These are phyloP conservation scores for Trichoderma polysporum DNA, from an alignment of 2,329 filamentous ascomycete species.

Conservation along the genomic window DNA sequence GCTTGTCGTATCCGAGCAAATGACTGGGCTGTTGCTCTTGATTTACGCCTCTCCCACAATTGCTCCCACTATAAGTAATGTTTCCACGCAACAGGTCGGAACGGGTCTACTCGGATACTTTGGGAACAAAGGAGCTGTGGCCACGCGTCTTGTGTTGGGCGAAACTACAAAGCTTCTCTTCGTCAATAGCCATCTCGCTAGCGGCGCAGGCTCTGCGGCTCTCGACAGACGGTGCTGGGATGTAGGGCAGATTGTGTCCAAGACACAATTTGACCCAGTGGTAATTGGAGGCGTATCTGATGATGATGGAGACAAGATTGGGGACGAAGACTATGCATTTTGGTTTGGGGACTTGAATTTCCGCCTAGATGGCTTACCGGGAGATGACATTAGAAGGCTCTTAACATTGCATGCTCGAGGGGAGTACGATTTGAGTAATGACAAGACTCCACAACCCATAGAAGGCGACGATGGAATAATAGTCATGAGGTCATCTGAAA, in stretches of 20 bases:
- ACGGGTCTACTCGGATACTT: slow-evolving; percentile 91
- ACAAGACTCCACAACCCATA: slow-evolving; percentile 37
- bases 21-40: slow-evolving; percentile 80
- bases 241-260: slow-evolving; percentile 70
- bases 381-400: slow-evolving; percentile 83
- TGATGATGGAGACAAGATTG: slow-evolving; percentile 69
- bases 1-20: slow-evolving; percentile 76
- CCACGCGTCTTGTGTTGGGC: slow-evolving; percentile 77
- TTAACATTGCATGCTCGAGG: slow-evolving; percentile 79
- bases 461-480: slow-evolving; percentile 54
- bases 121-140: slow-evolving; percentile 92
- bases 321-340: slow-evolving; percentile 89
- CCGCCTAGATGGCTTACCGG: slow-evolving; percentile 80
- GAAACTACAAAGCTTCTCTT: slow-evolving; percentile 89
- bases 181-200: slow-evolving; percentile 87
- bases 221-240: slow-evolving; percentile 91
- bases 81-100: slow-evolving; percentile 80
- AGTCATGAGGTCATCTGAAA: slow-evolving; percentile 45
- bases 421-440: slow-evolving; percentile 62
- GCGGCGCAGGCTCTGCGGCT: slow-evolving; percentile 74
- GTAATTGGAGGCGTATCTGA: slow-evolving; percentile 62
- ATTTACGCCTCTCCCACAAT: slow-evolving; percentile 82
- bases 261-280: slow-evolving; percentile 77
- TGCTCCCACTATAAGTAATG: slow-evolving; percentile 70
- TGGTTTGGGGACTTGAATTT: slow-evolving; percentile 98